Base-by-base conservation (phyloP, 139 green algal species). In the Chlorella vulgaris region DNA sequence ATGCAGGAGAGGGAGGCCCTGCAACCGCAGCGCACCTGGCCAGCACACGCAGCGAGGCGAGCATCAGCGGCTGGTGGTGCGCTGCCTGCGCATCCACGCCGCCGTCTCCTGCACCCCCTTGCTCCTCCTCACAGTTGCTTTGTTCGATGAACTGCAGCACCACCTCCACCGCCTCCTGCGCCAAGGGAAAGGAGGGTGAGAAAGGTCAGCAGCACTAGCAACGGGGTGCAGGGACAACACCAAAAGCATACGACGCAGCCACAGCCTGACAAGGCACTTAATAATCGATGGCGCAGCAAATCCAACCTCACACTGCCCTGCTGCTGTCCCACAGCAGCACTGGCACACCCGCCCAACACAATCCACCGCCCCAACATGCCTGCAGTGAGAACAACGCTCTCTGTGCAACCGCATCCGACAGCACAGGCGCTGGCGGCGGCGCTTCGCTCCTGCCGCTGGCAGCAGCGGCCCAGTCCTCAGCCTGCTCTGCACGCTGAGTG, bases 121-220 rank as follows among this genome's bases (percentile, higher is more conserved):
- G 40, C 43, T 60, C 38, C 58, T 15, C 15, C 43, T 73, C 47
- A 10, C 39, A 61, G 43, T 42, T 91, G 77, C 74, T 81, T 66
- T 86, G 63, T 65, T 93, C 88, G 53, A 93, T 79, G 77, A 86
- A 92, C 74, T 92, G 84, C 69, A 93, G 82, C 24, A 93, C 39
- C 8, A 75, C 83, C 6, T 92, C 90, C n/a, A 67, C 60, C 0
- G 76, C 69, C n/a, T 79, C 55, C 38, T 84, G 50, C 68, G 79
- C 61, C 5, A 50, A 80, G 35, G 15, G 85, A 69, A 47, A 69
- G 8, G 55, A n/a, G 55, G 21, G 55, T 65, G 22, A 65, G 15
- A 58, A 58, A 58, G 47, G 47, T 15, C 47, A 58, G 13, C 13
- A 58, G 47, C 13, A 15, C 47, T 24, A 24, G 47, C 47, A 58